These are phyloP conservation scores for Aspergillus pseudotamarii DNA, from an alignment of 2,329 filamentous ascomycete genomes.

Conservation along the genomic window DNA sequence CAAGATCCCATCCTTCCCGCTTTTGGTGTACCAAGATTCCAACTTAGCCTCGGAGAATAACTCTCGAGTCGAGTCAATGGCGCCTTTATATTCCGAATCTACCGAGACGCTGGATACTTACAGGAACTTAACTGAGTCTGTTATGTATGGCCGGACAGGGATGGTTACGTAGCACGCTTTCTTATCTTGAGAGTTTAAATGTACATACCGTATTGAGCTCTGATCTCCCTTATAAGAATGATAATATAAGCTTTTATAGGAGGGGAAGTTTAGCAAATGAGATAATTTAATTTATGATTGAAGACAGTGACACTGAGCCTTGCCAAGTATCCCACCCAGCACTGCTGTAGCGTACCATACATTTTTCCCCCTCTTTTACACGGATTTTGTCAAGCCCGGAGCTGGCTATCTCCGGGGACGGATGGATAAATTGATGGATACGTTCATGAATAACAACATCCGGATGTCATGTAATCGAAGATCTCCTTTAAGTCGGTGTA, in stretches of 20 bases:
- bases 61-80: not conserved
- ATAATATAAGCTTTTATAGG: not conserved
- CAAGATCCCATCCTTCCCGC: constrained; percentile 19
- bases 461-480: not conserved
- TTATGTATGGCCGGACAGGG: not conserved
- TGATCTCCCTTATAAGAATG: not conserved
- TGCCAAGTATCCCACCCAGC: not conserved
- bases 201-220: not conserved
- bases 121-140: not conserved
- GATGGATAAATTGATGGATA: not conserved
- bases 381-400: not conserved
- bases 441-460: not conserved
- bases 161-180: not conserved
- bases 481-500: not conserved
- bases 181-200: not conserved
- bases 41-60: constrained; percentile 18
- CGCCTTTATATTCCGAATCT: not conserved
- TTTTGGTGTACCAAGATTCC: constrained; percentile 27
- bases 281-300: not conserved
- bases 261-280: not conserved
- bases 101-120: not conserved
- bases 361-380: not conserved
- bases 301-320: not conserved
- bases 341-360: not conserved
- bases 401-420: not conserved